Evolutionary conservation across 352 stramenopile species (phyloP), one percentile per base, ranked within the genome.

Genomic region (Phytophthora chlamydospora): DNA sequence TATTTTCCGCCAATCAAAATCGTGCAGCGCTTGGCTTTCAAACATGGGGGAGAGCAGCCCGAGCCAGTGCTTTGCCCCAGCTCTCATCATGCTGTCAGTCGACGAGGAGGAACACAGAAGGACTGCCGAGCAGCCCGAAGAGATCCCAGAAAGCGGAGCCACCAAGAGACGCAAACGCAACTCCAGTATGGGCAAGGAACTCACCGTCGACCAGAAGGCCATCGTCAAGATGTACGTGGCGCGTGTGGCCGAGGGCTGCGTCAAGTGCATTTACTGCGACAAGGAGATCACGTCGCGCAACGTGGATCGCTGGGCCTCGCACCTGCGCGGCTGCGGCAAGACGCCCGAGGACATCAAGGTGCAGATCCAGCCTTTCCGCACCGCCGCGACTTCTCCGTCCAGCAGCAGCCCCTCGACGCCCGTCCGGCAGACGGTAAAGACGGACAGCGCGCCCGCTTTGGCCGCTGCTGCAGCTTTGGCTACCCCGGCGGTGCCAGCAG

Each of bases 211-310:
- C 6, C 85, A 94, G 62, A 94, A 94, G 52, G 69, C 74, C 12
- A 68, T 91, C 44, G 81, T 87, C 41, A 90, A 88, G 53, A 85
- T 88, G 77, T 80, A 92, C 71, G 78, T 94, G 39, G 78, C 65
- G 35, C 83, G 85, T 50, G 67, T 63, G 16, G 68, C 75, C 27
- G 85, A 91, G 9, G 83, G 79, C 16, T 38, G 73, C 31, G 74
- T 90, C 64, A 94, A 90, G 70, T 94, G 85, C 68, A 80, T 69
- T 66, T 91, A 89, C 68, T 94, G 85, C 64, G 80, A 89, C 41
- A 94, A 94, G 62, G 85, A 94, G 62, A 94, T 94, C 62, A 73
- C 85, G 44, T 89, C 79, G 38, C 88, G 87, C 58, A 94, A 94
- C 58, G 76, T 94, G 1, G 85, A 94, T 49, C 85, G 85, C 14